phyloP scores from a whole-genome alignment of 352 stramenopile species.

The Thalassiosira exigua region DNA sequence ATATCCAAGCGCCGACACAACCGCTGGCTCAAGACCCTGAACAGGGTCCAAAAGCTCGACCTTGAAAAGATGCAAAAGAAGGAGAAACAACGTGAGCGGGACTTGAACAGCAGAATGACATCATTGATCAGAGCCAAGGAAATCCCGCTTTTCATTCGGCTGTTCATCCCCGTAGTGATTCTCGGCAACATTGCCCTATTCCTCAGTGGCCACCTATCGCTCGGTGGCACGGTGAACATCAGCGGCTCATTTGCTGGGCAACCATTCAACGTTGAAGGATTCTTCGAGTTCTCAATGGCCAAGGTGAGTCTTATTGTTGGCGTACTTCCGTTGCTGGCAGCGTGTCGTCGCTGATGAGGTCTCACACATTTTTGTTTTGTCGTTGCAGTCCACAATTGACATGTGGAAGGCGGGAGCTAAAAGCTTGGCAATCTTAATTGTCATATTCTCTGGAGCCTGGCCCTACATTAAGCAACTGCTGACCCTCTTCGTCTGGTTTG shows the following conservation, averaged over 20 bases:
- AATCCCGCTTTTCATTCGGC: slow-evolving; percentile 64
- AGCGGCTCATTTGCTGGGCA: slow-evolving; percentile 66
- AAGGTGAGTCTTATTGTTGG: no score
- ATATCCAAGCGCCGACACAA: slow-evolving; percentile 38
- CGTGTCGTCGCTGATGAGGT: no score
- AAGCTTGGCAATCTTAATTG: slow-evolving; percentile 75
- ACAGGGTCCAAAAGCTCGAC: slow-evolving; percentile 38
- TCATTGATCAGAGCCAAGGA: slow-evolving; percentile 64
- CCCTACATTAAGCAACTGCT: slow-evolving; percentile 82
- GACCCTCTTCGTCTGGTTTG: slow-evolving; percentile 78
- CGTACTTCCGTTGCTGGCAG: no score
- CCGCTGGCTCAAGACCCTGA: slow-evolving; percentile 50
- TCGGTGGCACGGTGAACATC: slow-evolving; percentile 78
- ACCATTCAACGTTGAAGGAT: slow-evolving; percentile 65
- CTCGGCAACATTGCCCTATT: slow-evolving; percentile 83
- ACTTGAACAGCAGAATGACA: slow-evolving; percentile 65
- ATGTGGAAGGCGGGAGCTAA: slow-evolving; percentile 77
- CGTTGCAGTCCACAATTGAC: slow-evolving; percentile 77
- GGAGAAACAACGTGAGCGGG: slow-evolving; percentile 42
- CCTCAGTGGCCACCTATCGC: slow-evolving; percentile 73
- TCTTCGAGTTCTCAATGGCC: slow-evolving; percentile 82
- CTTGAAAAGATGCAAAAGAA: slow-evolving; percentile 51
- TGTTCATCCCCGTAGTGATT: slow-evolving; percentile 76
- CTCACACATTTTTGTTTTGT: no score
- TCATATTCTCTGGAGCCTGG: slow-evolving; percentile 83